These are phyloP conservation scores for Leishmania amazonensis DNA, from an alignment of 208 protist genomes.

Conservation along the genomic window DNA sequence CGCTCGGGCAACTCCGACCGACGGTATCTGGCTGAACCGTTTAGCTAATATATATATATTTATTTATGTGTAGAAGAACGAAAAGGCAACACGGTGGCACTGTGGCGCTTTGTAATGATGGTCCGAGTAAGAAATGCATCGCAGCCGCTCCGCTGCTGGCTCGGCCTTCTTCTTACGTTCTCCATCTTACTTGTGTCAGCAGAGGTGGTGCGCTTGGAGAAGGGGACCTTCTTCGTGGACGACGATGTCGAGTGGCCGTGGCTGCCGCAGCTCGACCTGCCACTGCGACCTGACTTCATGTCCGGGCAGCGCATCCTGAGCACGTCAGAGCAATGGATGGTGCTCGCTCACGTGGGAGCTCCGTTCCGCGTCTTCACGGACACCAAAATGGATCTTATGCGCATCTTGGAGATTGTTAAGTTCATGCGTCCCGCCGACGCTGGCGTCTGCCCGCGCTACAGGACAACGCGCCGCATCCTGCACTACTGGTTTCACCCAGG, in stretches of 20 bases:
- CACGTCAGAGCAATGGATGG: slow-evolving; percentile 24
- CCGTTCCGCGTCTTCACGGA: slow-evolving; percentile 21
- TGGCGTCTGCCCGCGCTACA: slow-evolving; percentile 27
- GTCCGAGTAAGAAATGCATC: neutral
- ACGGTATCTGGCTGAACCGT: neutral
- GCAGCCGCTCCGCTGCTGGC: neutral
- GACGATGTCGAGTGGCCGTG: slow-evolving; percentile 14
- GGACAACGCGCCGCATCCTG: slow-evolving; percentile 9
- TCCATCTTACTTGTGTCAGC: neutral
- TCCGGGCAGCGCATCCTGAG: slow-evolving; percentile 12
- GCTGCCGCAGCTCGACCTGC: slow-evolving; percentile 24
- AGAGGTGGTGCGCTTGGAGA: neutral
- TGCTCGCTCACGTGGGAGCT: slow-evolving; percentile 35
- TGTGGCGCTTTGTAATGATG: neutral
- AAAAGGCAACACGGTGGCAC: neutral
- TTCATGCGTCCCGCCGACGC: slow-evolving; percentile 17
- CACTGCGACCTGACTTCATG: slow-evolving; percentile 2
- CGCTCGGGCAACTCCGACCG: neutral
- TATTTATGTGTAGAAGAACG: neutral
- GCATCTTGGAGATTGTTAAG: slow-evolving; percentile 18
- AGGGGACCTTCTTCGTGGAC: neutral
- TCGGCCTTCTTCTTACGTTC: neutral
- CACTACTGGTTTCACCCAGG: slow-evolving; percentile 35
- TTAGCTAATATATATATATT: neutral
- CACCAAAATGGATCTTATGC: slow-evolving; percentile 19